Evolutionary conservation across 768 basidiomycete genomes (phyloP).

Genomic region (Leccinellum albellum): DNA sequence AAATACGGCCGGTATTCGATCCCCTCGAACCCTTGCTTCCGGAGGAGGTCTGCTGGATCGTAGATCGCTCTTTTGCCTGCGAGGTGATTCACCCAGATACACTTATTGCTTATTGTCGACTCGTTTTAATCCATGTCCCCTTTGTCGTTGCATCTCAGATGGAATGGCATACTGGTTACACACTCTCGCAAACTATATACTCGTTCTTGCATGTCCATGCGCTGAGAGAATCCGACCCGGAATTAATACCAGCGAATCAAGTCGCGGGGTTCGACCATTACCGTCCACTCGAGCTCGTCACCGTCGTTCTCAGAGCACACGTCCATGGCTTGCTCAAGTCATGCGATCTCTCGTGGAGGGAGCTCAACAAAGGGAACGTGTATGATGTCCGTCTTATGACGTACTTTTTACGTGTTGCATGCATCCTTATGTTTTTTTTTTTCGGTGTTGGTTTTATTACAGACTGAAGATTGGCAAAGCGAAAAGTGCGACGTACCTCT

Average conservation of each 20-base stretch:
- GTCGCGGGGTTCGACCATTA: constrained; percentile 33
- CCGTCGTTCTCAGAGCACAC: constrained; percentile 62
- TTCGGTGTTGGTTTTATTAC: constrained; percentile 7
- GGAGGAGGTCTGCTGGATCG: constrained; percentile 83
- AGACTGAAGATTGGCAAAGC: constrained; percentile 88
- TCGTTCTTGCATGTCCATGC: constrained; percentile 73
- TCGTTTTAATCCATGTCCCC: neutral
- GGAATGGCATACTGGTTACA: constrained; percentile 83
- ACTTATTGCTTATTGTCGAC: neutral
- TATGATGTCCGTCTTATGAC: constrained; percentile 60
- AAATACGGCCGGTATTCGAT: constrained; percentile 52
- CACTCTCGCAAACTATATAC: constrained; percentile 82
- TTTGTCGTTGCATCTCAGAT: constrained; percentile 46
- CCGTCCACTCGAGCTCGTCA: constrained; percentile 61
- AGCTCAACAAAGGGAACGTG: constrained; percentile 70
- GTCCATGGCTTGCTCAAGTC: constrained; percentile 73
- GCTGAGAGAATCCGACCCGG: constrained; percentile 57
- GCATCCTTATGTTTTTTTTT: constrained; percentile 10
- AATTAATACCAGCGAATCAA: constrained; percentile 34
- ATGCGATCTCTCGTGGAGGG: constrained; percentile 79
- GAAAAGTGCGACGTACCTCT: constrained; percentile 84
- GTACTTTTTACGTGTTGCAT: constrained; percentile 6
- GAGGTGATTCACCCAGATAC: constrained; percentile 54
- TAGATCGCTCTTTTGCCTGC: constrained; percentile 72
- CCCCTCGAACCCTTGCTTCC: constrained; percentile 61